Evolutionary conservation across 306 rosid genomes (phyloP), one percentile per base, ranked within the genome.

Genomic region (Vachellia pachyceras): DNA sequence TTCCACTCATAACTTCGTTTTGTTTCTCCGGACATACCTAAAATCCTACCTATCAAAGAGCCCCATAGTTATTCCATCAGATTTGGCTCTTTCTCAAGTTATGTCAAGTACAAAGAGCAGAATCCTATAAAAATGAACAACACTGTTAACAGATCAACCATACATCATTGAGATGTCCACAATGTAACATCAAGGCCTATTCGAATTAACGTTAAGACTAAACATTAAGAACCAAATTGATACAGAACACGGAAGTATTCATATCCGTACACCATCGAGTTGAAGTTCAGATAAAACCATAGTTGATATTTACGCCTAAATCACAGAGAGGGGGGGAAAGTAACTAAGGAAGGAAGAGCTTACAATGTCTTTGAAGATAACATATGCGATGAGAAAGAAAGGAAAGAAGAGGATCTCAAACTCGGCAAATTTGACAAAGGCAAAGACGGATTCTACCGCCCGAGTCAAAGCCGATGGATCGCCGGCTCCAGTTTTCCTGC

Each of bases 321-420:
- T 6, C 36, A 40, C 25, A 68, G 55, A 5, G 0, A 18, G n/a
- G 39, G n/a, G 64, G 57, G 37, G 44, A 63, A 18, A 2, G 33
- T 29, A 29, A 29, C 33, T 29, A 29, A 47, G 42, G 42, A 9
- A 50, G 35, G 41, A 33, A 52, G n/a, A 71, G 84, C 92, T 84
- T 83, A 92, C 98, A 45, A 95, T 85, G 84, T 95, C 97, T 89
- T 91, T 95, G 95, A 92, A 95, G 84, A 94, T 22, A 40, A 91
- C 25, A 82, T 81, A 94, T 57, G 92, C 94, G 75, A 94, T 81
- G 78, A 90, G 35, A 88, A 94, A 94, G 90, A 92, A 91, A 52
- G 91, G 94, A 54, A 95, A 73, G 77, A 95, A 92, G 35, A 95
- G 89, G 86, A 95, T 91, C 91, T 95, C 98, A 81, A 95, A 95